Percentiles rank a stretch among this genome's conserved stretches.
Conservation (phyloP, 805 yeast genomes). For the Pichia manshurica region DNA sequence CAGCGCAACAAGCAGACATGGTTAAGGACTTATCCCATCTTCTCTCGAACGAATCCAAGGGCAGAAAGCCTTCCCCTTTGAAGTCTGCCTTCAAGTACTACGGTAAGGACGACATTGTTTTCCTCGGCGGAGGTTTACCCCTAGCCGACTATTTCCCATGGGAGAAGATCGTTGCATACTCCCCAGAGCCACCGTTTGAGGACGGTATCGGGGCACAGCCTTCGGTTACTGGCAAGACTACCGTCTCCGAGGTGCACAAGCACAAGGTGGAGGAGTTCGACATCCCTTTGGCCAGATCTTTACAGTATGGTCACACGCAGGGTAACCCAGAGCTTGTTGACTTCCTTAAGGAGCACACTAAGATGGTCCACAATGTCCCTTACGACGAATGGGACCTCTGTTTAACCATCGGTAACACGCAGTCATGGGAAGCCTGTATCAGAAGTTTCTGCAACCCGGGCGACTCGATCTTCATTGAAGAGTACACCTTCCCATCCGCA, state of each 20-base stretch:
- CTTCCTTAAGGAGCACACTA: conserved; percentile 74
- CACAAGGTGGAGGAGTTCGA: conserved; percentile 45
- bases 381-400: conserved; percentile 72
- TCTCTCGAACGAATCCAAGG: conserved; percentile 70
- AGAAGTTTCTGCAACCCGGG: conserved; percentile 52
- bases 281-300: conserved; percentile 73
- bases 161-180: conserved; percentile 61
- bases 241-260: conserved; percentile 32
- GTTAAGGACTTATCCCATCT: conserved; percentile 66
- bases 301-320: conserved; percentile 84
- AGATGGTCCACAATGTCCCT: conserved; percentile 42
- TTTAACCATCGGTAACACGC: conserved; percentile 81
- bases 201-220: conserved; percentile 70
- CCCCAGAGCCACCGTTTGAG: conserved; percentile 76
- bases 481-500: conserved; percentile 70
- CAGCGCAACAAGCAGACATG: conserved; percentile 5
- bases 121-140: conserved; percentile 95
- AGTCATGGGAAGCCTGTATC: conserved; percentile 83
- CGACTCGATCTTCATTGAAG: conserved; percentile 69
- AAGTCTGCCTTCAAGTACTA: conserved; percentile 80
- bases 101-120: conserved; percentile 68
- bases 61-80: conserved; percentile 73
- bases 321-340: conserved; percentile 70
- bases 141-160: conserved; percentile 89
- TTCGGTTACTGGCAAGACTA: conserved; percentile 35